Conservation (phyloP, 1,284 basidiomycete species). For the Leccinum cinnamomeum region DNA sequence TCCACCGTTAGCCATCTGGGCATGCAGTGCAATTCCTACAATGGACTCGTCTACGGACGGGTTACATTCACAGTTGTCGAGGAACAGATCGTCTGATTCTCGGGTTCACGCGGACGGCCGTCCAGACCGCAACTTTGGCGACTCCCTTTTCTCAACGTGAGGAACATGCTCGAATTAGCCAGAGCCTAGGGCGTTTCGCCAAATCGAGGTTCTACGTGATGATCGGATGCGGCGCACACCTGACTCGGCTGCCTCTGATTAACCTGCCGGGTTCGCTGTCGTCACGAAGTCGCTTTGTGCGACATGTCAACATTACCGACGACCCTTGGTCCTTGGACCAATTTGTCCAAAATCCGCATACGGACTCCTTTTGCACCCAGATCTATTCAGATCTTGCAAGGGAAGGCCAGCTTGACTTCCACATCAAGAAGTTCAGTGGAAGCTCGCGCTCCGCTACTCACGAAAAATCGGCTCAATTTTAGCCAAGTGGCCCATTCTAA, state of each 20-base stretch:
- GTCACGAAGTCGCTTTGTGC: constrained; percentile 1
- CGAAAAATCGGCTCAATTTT: constrained; percentile 31
- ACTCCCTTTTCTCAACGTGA: constrained; percentile 14
- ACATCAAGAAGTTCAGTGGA: constrained; percentile 29
- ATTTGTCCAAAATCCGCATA: constrained; percentile 11
- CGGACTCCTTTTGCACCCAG: constrained; percentile 20
- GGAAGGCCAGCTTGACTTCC: constrained; percentile 18
- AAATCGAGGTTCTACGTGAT: constrained; percentile 2
- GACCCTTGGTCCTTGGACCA: constrained; percentile 6
- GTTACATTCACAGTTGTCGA: constrained; percentile 4
- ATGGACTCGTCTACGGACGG: constrained; percentile 3
- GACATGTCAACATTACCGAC: constrained; percentile 5
- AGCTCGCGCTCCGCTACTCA: constrained; percentile 29
- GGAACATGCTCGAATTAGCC: background rate
- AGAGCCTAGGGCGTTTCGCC: background rate
- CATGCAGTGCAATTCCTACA: constrained; percentile 5
- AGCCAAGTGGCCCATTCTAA: constrained; percentile 22
- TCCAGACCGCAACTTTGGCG: constrained; percentile 13
- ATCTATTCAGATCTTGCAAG: constrained; percentile 23
- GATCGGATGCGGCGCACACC: background rate
- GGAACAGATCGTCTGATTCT: constrained; percentile 21
- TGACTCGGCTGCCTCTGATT: background rate
- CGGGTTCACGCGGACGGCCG: constrained; percentile 17
- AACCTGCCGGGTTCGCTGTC: constrained; percentile 1
- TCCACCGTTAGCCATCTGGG: constrained; percentile 3